Conservation (phyloP, 352 stramenopile species). For the Phytophthora palmivora region DNA sequence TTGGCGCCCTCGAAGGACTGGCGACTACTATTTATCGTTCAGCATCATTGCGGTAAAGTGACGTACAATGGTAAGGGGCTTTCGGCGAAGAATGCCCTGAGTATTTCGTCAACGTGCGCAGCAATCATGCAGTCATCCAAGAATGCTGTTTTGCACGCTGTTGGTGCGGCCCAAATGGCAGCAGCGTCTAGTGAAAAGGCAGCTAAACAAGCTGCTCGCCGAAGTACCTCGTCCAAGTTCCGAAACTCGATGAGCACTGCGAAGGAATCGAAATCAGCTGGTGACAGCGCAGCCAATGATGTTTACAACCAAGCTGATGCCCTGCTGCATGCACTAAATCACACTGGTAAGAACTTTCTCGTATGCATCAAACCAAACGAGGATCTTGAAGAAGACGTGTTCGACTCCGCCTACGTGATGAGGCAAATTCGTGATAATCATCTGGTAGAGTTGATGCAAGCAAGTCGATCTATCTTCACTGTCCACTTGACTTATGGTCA, state of each 20-base stretch:
- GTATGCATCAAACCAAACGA: slow-evolving; percentile 85
- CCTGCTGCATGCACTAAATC: slow-evolving; percentile 69
- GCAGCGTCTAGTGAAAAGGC: slow-evolving; percentile 59
- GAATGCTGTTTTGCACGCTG: slow-evolving; percentile 75
- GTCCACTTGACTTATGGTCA: slow-evolving; percentile 80
- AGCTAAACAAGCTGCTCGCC: slow-evolving; percentile 41
- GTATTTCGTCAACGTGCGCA: slow-evolving; percentile 78
- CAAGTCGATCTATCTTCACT: slow-evolving; percentile 76
- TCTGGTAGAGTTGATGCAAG: slow-evolving; percentile 78
- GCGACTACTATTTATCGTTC: slow-evolving; percentile 77
- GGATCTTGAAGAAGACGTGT: slow-evolving; percentile 62
- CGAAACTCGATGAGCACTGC: slow-evolving; percentile 55
- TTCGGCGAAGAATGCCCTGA: slow-evolving; percentile 71
- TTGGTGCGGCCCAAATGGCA: slow-evolving; percentile 72
- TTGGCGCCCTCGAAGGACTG: slow-evolving; percentile 78
- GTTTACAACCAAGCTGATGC: slow-evolving; percentile 75
- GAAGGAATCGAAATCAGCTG: slow-evolving; percentile 42
- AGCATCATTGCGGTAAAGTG: slow-evolving; percentile 76
- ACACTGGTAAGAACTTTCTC: slow-evolving; percentile 84
- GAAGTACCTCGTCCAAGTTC: slow-evolving; percentile 51
- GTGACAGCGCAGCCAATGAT: slow-evolving; percentile 60
- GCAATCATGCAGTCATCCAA: slow-evolving; percentile 89
- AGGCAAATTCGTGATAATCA: slow-evolving; percentile 74
- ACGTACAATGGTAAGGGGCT: slow-evolving; percentile 82
- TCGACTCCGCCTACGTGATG: slow-evolving; percentile 78